These are phyloP conservation scores for Capronia epimyces DNA, from an alignment of 2,329 filamentous ascomycete genomes.

Conservation along the genomic window DNA sequence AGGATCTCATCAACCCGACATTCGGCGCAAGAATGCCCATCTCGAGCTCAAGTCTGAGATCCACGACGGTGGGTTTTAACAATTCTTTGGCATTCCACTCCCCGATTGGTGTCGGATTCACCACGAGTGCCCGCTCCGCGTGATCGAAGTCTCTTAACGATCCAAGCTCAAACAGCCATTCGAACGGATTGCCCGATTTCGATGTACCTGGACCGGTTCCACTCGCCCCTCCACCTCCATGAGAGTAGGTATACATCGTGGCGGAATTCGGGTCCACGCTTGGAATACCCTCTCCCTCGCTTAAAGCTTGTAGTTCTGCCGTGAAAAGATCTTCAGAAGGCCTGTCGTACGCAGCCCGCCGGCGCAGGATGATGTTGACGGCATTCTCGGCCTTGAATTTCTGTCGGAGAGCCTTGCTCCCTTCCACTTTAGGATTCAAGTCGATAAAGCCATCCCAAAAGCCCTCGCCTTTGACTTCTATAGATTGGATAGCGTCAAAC, in stretches of 20 bases:
- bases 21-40: conserved; percentile 33
- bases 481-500: conserved; percentile 35
- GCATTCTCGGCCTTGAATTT: conserved; percentile 33
- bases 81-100: conserved; percentile 39
- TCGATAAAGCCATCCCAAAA: conserved; percentile 81
- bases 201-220: conserved; percentile 16
- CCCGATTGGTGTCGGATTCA: conserved; percentile 45
- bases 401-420: conserved; percentile 1
- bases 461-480: conserved; percentile 45
- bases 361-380: conserved; percentile 68
- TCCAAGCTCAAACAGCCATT: conserved; percentile 67
- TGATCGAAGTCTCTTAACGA: conserved; percentile 52
- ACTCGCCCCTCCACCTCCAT: conserved; percentile 26
- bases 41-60: conserved; percentile 65
- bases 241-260: conserved; percentile 20
- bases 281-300: conserved; percentile 50
- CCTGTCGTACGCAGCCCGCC: conserved; percentile 62
- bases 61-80: conserved; percentile 59
- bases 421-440: conserved; percentile 55
- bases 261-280: conserved; percentile 30
- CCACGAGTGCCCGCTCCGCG: conserved; percentile 60
- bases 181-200: conserved; percentile 48
- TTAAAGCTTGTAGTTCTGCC: conserved; percentile 68
- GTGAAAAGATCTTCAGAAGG: conserved; percentile 54
- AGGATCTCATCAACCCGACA: conserved; percentile 32